These are phyloP conservation scores for Ophiostoma sp. DNA, from an alignment of 2,329 filamentous ascomycete genomes.

Conservation along the genomic window DNA sequence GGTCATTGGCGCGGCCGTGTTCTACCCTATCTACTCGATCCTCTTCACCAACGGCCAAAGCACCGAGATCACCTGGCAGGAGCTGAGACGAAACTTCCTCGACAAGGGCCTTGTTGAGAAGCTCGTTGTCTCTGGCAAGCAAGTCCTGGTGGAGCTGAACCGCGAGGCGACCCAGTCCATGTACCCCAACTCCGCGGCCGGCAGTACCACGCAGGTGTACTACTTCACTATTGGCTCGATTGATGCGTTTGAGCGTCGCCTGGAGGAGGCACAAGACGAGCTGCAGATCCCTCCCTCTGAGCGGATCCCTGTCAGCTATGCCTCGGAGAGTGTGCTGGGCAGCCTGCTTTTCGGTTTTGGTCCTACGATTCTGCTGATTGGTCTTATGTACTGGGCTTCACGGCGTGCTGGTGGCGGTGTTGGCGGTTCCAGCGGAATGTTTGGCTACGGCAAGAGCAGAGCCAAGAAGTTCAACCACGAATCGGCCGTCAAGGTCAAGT, in stretches of 20 bases:
- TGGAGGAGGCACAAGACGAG: slow-evolving; percentile 84
- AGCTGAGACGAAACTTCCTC: slow-evolving; percentile 87
- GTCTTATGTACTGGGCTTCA: slow-evolving; percentile 72
- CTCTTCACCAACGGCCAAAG: slow-evolving; percentile 41
- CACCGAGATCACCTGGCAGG: slow-evolving; percentile 93
- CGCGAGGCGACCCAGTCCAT: slow-evolving; percentile 65
- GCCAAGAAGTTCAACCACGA: slow-evolving; percentile 98
- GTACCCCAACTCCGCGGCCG: slow-evolving; percentile 70
- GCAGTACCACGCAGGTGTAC: slow-evolving; percentile 68
- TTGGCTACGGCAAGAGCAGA: slow-evolving; percentile 91
- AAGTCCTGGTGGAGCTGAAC: slow-evolving; percentile 71
- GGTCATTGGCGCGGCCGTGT: slow-evolving; percentile 42
- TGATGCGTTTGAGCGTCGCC: slow-evolving; percentile 81
- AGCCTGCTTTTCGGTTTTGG: slow-evolving; percentile 72
- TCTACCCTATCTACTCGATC: slow-evolving; percentile 40
- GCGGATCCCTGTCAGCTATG: slow-evolving; percentile 87
- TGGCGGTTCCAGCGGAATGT: slow-evolving; percentile 69
- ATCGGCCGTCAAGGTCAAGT: slow-evolving; percentile 93
- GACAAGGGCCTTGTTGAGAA: slow-evolving; percentile 96
- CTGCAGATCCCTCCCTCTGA: slow-evolving; percentile 81
- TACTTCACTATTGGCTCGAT: slow-evolving; percentile 95
- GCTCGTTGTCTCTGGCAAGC: slow-evolving; percentile 71
- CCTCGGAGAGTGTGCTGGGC: slow-evolving; percentile 67
- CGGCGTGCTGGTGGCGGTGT: slow-evolving; percentile 61
- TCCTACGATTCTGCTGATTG: slow-evolving; percentile 81